These are phyloP conservation scores for Gastrolobium villosum DNA, from an alignment of 306 rosid genomes.

Conservation along the genomic window DNA sequence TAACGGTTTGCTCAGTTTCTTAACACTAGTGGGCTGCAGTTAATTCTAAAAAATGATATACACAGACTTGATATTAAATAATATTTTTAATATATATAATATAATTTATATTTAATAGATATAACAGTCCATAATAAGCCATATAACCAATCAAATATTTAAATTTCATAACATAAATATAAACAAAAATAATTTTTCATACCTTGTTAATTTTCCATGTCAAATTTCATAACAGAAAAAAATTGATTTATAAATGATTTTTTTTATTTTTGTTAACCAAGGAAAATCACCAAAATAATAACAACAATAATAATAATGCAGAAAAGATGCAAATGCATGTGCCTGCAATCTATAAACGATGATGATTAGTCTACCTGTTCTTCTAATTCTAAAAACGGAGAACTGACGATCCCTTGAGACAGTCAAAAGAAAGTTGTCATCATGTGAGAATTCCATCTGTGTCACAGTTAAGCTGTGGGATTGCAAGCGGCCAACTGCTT, in stretches of 20 bases:
- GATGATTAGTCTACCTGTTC: slow-evolving; percentile 63
- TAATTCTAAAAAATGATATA: too few species aligned
- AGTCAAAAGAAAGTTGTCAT: slow-evolving; percentile 77
- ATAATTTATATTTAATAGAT: too few species aligned
- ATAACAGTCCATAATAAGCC: too few species aligned
- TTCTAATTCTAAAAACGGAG: slow-evolving; percentile 72
- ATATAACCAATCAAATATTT: too few species aligned
- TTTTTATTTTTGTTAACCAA: too few species aligned
- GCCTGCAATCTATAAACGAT: background rate
- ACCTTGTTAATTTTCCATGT: too few species aligned
- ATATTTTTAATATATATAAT: too few species aligned
- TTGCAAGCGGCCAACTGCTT: slow-evolving; percentile 81
- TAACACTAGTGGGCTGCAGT: background rate
- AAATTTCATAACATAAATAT: too few species aligned
- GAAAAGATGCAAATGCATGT: slow-evolving; percentile 17
- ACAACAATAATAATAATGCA: background rate
- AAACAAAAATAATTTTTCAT: too few species aligned
- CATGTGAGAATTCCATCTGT: slow-evolving; percentile 88
- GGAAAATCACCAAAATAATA: background rate
- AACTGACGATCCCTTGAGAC: slow-evolving; percentile 98
- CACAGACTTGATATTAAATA: too few species aligned
- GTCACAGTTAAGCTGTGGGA: slow-evolving; percentile 93
- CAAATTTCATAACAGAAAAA: too few species aligned
- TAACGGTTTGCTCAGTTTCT: slow-evolving; percentile 9
- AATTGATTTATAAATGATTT: too few species aligned